Percentiles rank a stretch among this genome's conserved stretches.
Evolutionary conservation across 495 filamentous ascomycete species (phyloP).

Genomic region (Lentithecium fluviatile): DNA sequence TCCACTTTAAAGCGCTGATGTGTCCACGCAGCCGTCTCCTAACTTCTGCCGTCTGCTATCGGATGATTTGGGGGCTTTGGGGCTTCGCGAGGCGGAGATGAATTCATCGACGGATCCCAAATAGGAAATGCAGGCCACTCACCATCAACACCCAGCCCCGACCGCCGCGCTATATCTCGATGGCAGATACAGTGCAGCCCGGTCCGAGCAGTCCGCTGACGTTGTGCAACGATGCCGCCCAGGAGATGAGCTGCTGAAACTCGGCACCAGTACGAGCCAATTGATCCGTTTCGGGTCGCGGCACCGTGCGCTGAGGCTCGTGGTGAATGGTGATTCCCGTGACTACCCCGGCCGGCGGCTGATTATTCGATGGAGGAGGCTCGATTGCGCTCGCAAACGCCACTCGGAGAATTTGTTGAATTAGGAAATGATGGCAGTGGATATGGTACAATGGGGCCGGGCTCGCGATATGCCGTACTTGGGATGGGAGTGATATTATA

Average conservation of each 20-base stretch:
- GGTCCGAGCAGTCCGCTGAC: constrained; percentile 10
- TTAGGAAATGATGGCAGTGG: constrained; percentile 21
- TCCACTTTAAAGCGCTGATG: too few relatives aligned
- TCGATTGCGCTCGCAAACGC: constrained; percentile 6
- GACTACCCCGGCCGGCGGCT: constrained; percentile 13
- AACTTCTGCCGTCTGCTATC: background rate
- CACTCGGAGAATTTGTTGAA: constrained; percentile 33
- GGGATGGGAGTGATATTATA: constrained; percentile 12
- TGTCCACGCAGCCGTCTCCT: too few relatives aligned
- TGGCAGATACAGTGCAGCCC: constrained; percentile 16
- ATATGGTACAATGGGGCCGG: constrained; percentile 25
- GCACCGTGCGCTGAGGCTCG: constrained; percentile 22
- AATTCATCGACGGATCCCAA: background rate
- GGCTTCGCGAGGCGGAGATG: too few relatives aligned
- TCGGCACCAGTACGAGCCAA: constrained; percentile 22
- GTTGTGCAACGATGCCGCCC: constrained; percentile 1
- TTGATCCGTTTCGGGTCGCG: constrained; percentile 22
- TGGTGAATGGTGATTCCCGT: constrained; percentile 31
- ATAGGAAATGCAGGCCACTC: constrained; percentile 9
- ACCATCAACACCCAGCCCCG: constrained; percentile 20
- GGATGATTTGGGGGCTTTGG: too few relatives aligned
- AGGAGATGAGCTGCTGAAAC: constrained; percentile 31
- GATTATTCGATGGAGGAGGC: constrained; percentile 16
- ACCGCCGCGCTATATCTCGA: constrained; percentile 10
- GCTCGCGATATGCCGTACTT: background rate